Percentiles rank a stretch among this genome's conserved stretches.
phyloP scores from a whole-genome alignment of 805 yeast species.

The Metschnikowia kofuensis region DNA sequence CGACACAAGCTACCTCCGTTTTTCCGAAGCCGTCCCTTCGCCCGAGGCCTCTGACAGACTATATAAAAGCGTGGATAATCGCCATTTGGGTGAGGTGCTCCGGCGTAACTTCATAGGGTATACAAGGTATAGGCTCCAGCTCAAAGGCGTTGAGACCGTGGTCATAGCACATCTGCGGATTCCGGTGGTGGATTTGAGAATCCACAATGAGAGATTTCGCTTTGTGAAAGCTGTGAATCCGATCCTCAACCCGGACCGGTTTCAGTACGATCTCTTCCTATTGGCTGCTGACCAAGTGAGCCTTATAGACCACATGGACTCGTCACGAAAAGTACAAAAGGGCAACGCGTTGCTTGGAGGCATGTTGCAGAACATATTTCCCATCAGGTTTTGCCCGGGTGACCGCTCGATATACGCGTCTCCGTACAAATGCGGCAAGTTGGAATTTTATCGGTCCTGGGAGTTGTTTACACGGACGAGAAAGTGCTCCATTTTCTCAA shows the following conservation, averaged over 20 bases:
- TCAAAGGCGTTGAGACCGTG: constrained; percentile 7
- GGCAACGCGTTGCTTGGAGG: constrained; percentile 11
- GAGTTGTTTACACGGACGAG: constrained; percentile 13
- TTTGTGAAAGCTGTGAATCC: constrained; percentile 7
- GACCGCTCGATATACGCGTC: constrained; percentile 8
- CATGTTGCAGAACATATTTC: constrained; percentile 2
- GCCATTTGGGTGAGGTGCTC: constrained; percentile 10
- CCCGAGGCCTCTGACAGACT: constrained; percentile 14
- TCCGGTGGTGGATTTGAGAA: constrained; percentile 12
- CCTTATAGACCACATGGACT: constrained; percentile 11
- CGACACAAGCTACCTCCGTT: constrained; percentile 8
- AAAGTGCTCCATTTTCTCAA: constrained; percentile 5
- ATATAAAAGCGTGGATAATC: constrained; percentile 10
- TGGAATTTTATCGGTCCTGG: constrained; percentile 7
- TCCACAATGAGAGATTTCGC: constrained; percentile 10
- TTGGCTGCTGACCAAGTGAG: constrained; percentile 9
- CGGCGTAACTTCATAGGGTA: constrained; percentile 10
- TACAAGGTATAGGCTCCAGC: constrained; percentile 10
- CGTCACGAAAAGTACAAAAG: constrained; percentile 8
- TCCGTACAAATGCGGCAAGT: constrained; percentile 7
- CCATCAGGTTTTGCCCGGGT: not conserved
- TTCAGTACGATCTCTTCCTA: constrained; percentile 11
- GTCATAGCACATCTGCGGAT: constrained; percentile 10
- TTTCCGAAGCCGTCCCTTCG: constrained; percentile 10
- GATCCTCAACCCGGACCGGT: not conserved